Percentiles rank a stretch among this genome's conserved stretches.
Conservation (phyloP, 176 grass and related monocot species). For the Lolium rigidum region DNA sequence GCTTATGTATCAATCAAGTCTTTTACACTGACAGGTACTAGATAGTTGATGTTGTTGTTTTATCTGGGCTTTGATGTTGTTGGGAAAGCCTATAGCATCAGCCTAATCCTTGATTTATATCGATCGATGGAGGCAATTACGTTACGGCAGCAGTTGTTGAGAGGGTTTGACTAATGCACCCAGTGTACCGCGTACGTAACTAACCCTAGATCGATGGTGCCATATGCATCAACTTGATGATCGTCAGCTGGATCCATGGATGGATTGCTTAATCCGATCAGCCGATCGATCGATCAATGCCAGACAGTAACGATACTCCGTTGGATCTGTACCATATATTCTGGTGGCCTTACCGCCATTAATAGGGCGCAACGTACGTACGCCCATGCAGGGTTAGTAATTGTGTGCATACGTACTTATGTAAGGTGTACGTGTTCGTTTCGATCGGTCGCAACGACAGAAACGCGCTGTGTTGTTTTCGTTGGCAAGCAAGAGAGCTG, state of each 20-base stretch:
- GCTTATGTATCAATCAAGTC: neutral
- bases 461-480: neutral
- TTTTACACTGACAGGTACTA: neutral
- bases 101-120: constrained; percentile 39
- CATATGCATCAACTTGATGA: neutral
- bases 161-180: constrained; percentile 48
- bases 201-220: constrained; percentile 33
- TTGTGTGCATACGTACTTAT: constrained; percentile 8
- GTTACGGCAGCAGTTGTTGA: constrained; percentile 56
- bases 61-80: neutral
- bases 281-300: neutral
- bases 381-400: constrained; percentile 23
- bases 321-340: constrained; percentile 33
- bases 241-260: neutral
- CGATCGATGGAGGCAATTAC: constrained; percentile 3
- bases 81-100: constrained; percentile 12
- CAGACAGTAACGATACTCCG: neutral
- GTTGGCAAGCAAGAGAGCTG: neutral
- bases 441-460: neutral
- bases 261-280: neutral
- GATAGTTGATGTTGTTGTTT: constrained; percentile 11
- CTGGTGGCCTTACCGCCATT: constrained; percentile 38
- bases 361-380: constrained; percentile 26
- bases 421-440: constrained; percentile 5
- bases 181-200: constrained; percentile 33